Evolutionary conservation across 495 filamentous ascomycete genomes (phyloP), one percentile per base, ranked within the genome.

Genomic region (Penicillium bovifimosum): DNA sequence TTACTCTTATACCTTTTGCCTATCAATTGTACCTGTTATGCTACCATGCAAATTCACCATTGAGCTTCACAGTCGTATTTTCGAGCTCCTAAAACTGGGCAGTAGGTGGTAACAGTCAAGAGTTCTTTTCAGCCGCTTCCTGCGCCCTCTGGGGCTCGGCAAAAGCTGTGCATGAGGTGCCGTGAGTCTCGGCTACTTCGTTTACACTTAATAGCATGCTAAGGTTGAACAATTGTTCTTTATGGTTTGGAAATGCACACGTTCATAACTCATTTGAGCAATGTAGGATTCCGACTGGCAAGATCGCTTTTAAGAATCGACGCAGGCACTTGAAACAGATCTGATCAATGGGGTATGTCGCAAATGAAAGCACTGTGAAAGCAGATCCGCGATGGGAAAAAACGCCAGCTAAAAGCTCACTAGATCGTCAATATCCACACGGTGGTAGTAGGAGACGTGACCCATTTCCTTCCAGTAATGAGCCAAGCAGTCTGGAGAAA

Each of bases 391-490:
- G 17, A 6, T 39, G 38, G 4, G 4, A 9, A 27, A 39, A 47
- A 49, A 34, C 17, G 7, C n/a, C 16, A 16, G 6, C 65, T 41
- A 72, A 35, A 40, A 93, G 76, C 86, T 82, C 76, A 71, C 75
- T 51, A 90, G 82, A 78, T 87, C 48, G 46, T 92, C 86, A 54
- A 95, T 81, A 60, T 96, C 76, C 20, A 96, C 84, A 44, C 91
- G 79, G 49, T 85, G 76, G 59, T 85, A 93, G 60, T 82, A 92
- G 33, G 82, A 90, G 51, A 96, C 86, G 55, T 91, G 87, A 0
- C 85, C 84, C 70, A 90, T 86, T 5, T 72, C 63, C 41, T 82
- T 74, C 91, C 91, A 97, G 65, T 90, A 86, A 58, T 92, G 87
- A 1, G 88, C 91, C 41, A 96, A 67, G 44, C 78, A 77, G 61